Base-by-base conservation (phyloP, 257 asterid species). In the Fraxinus cuspidata region DNA sequence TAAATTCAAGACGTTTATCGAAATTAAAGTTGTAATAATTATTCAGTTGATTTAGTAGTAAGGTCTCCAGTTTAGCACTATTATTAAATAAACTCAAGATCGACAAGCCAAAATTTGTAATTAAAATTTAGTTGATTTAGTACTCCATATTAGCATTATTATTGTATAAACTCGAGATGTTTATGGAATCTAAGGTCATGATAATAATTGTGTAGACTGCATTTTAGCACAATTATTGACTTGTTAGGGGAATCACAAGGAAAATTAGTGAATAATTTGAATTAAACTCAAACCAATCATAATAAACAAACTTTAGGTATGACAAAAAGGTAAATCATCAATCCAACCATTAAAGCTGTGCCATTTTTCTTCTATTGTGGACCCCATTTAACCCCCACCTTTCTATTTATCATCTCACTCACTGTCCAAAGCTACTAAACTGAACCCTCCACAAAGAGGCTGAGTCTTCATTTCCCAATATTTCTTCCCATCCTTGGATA, bases 361-460 rank as follows among this genome's bases (percentile, higher is more conserved):
- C 66, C 53, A 15, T 65, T 69, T 83, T 82, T 78, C 86, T 71
- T 77, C 80, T 35, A 47, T 2, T 0, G 47, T 77, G 87, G 88
- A 76, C 71, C 73, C 81, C 77, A 37, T 27, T 9, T 5, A 53
- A 21, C 63, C 71, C 81, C 68, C 69, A 77, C 80, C 71, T 82
- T 74, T 75, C 85, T 87, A 79, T 86, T 83, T 81, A 67, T 73
- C 75, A 56, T 78, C 32, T 76, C 1, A 72, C 66, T 32, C 77
- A 34, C 79, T 68, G 66, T 21, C 66, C 21, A 3, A 25, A 25
- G 16, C 34, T 23, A 3, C 13, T 21, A 1, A n/a, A 7, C 27
- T 0, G 8, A 70, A 73, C 74, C 35, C 71, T 31, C 51, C 34
- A 29, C 5, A 27, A 4, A 72, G n/a, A 47, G 23, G 34, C 47